A percentile compares a stretch with the other conserved stretches of the same genome.
These are phyloP conservation scores for Gossypium rotundifolium DNA, from an alignment of 345 rosid genomes.

Conservation along the genomic window DNA sequence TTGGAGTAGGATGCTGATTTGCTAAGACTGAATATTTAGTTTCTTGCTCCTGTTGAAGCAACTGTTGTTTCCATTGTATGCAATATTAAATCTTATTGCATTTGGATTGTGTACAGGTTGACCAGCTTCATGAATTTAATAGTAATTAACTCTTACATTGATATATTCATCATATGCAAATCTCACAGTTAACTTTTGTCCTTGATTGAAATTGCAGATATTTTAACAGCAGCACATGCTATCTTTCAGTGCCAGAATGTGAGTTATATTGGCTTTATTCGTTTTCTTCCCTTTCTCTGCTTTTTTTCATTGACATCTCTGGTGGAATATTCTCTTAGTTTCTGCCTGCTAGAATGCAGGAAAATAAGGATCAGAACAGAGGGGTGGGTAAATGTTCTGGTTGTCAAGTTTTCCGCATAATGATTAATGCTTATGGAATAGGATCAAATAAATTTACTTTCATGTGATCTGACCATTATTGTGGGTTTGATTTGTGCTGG, in stretches of 20 bases:
- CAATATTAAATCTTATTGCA: neutral
- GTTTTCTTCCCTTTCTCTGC: neutral
- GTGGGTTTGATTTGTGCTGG: neutral
- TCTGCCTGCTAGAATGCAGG: neutral
- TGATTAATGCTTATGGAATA: neutral
- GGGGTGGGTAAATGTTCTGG: neutral
- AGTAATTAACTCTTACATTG: neutral
- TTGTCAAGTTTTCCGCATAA: neutral
- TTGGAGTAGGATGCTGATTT: neutral
- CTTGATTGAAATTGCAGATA: conserved; percentile 51
- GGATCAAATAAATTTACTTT: neutral
- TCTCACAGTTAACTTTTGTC: conserved; percentile 8
- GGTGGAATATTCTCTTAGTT: neutral
- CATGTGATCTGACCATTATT: neutral
- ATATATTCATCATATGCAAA: neutral
- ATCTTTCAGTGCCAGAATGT: conserved; percentile 73
- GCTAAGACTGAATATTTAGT: neutral
- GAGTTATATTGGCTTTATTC: conserved; percentile 24
- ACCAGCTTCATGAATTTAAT: neutral
- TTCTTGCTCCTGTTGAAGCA: neutral
- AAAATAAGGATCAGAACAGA: neutral
- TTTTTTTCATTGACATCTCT: neutral
- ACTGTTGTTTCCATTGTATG: neutral
- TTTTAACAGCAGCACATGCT: conserved; percentile 80
- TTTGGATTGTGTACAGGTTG: neutral